phyloP scores from a whole-genome alignment of 2,329 filamentous ascomycete species.

The Clarireedia sp. region DNA sequence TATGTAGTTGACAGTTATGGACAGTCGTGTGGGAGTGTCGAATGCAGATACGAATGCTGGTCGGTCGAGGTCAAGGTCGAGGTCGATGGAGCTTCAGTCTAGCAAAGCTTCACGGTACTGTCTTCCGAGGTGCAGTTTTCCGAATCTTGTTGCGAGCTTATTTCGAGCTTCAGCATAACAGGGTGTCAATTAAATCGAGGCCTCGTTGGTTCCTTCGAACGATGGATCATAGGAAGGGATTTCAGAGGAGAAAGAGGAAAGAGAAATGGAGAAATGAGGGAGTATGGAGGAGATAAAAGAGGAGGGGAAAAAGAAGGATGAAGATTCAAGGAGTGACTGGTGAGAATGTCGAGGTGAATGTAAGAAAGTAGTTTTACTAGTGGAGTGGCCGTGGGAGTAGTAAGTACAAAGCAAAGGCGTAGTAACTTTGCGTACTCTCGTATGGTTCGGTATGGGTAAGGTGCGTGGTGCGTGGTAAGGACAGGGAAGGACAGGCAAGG shows the following conservation, averaged over 20 bases:
- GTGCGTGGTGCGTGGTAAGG: no score
- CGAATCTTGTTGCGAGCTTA: background rate
- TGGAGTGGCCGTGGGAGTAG: no score
- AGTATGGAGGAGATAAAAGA: background rate
- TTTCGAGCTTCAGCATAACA: conserved; percentile 12
- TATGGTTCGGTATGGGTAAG: no score
- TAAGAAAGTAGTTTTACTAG: background rate
- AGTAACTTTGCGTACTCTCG: no score
- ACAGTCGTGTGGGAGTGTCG: conserved; percentile 13
- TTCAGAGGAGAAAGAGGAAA: conserved; percentile 3
- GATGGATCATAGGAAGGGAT: background rate
- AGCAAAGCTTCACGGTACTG: background rate
- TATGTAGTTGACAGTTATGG: conserved; percentile 22
- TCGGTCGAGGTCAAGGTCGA: background rate
- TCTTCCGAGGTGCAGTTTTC: conserved; percentile 6
- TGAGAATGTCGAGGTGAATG: background rate
- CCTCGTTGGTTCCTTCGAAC: conserved; percentile 2
- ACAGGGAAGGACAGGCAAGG: no score
- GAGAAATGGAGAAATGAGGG: background rate
- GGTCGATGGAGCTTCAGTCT: background rate
- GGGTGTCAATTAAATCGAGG: conserved; percentile 12
- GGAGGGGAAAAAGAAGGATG: background rate
- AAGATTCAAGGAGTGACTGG: background rate
- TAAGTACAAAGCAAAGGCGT: no score
- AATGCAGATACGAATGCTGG: conserved; percentile 12